Evolutionary conservation across 495 filamentous ascomycete species (phyloP).

Genomic region (Gamarada debralockiae): DNA sequence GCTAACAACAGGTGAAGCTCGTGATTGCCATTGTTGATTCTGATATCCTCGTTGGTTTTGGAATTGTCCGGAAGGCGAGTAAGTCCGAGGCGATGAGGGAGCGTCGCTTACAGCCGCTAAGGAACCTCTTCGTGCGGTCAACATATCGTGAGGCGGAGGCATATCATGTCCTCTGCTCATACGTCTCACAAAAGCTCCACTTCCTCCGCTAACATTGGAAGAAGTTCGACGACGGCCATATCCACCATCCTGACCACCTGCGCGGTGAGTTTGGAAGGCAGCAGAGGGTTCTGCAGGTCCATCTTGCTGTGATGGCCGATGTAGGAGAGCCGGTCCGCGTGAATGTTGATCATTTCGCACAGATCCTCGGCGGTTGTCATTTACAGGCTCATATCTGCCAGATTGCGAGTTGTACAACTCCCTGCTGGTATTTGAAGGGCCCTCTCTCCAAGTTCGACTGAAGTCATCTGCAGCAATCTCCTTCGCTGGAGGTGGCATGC

Average conservation of each 20-base stretch:
- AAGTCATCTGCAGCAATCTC: slow-evolving; percentile 96
- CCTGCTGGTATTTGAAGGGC: slow-evolving; percentile 50
- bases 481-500: slow-evolving; percentile 46
- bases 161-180: slow-evolving; percentile 42
- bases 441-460: slow-evolving; percentile 79
- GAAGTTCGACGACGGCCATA: slow-evolving; percentile 82
- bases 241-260: slow-evolving; percentile 61
- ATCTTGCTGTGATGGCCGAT: slow-evolving; percentile 50
- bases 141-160: slow-evolving; percentile 39
- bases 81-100: slow-evolving; percentile 41
- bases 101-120: slow-evolving; percentile 40
- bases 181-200: slow-evolving; percentile 58
- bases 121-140: slow-evolving; percentile 41
- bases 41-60: slow-evolving; percentile 30
- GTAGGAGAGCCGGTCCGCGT: slow-evolving; percentile 75
- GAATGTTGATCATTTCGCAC: slow-evolving; percentile 61
- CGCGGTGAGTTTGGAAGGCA: slow-evolving; percentile 81
- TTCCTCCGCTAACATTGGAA: slow-evolving; percentile 93
- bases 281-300: slow-evolving; percentile 87
- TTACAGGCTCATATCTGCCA: slow-evolving; percentile 88
- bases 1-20: slow-evolving; percentile 43
- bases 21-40: slow-evolving; percentile 43
- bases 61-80: slow-evolving; percentile 34
- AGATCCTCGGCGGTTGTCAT: slow-evolving; percentile 66
- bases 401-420: slow-evolving; percentile 94